Base-by-base conservation (phyloP, 108 stramenopile species). In the Fistulifera pelliculosa region DNA sequence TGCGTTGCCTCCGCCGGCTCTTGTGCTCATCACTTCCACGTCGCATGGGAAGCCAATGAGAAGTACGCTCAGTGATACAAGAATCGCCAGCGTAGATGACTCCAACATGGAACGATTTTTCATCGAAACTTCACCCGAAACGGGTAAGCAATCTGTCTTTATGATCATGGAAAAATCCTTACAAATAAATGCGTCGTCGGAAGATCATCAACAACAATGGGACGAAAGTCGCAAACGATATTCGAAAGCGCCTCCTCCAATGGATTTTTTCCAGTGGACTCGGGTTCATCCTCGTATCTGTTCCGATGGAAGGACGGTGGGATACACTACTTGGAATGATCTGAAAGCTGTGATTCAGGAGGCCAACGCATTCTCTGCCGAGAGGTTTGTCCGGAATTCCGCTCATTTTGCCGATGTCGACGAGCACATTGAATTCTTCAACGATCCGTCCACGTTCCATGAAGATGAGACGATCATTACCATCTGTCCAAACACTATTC, bases 351-450 rank as follows among this genome's bases (percentile, higher is more conserved):
- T 84, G 0, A 55, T 90, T 13, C 70, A 73, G 5, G 82, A 82
- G 55, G 78, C 83, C 4, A 90, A 90, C 57, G 66, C 75, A 38
- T 64, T 80, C n/a, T 76, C 76, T 18, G 81, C 80, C 1, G 80
- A 76, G 54, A 64, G 80, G 23, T 84, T 85, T 41, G 54, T 77
- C 24, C 64, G 68, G 82, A 80, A 79, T 66, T 65, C 68, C 74
- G 28, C 85, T 77, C 44, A 72, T 84, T 35, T 35, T 8, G 31
- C 31, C 6, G 8, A 35, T 3, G 31, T 35, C 3, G 31, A 35
- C 31, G 31, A 8, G 31, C 6, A 35, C 8, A 35, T 35, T 3
- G 31, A n/a, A n/a, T n/a, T n/a, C 31, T 3, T 3, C 31, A 11
- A 78, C 40, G 77, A 76, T 51, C 40, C 31, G 31, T 35, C 8